Base-by-base conservation (phyloP, 2,329 filamentous ascomycete genomes). In the Amylocarpus encephaloides region DNA sequence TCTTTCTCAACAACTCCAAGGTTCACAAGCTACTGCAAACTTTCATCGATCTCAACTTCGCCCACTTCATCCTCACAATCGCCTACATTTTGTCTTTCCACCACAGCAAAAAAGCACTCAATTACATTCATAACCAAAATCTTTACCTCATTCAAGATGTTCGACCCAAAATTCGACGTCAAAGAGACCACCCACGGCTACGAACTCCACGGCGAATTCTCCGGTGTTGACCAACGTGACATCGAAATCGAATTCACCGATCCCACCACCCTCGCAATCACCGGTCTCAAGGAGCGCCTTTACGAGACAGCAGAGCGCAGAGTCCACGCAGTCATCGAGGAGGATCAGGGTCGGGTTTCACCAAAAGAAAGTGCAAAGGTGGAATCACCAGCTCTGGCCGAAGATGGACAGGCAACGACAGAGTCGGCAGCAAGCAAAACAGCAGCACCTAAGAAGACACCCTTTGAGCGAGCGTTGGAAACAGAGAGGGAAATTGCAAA, bases 131-230 rank as follows among this genome's bases (percentile, higher is more conserved):
- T n/a, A n/a, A n/a, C 38, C 38, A 11, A 13, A 40, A 6, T 12
- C 18, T 16, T 12, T 40, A 40, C 38, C 38, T 16, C 38, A 36
- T 16, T 15, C 40, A 43, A 26, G 11, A 43, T 43, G 40, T 91
- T 89, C 77, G 77, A 79, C 51, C 88, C 88, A 49, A 85, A 82
- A 68, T 92, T 92, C 64, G 87, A 92, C 62, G 76, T 91, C 54
- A 83, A 79, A 66, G 88, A 93, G 71, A 79, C 77, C 12, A 76
- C 77, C 53, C 70, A 79, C 5, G 67, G 72, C 55, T 92, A 89
- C 65, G 83, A 92, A 69, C 82, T 92, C n/a, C 81, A 91, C 62
- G 88, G 87, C 62, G 87, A 92, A 68, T 79, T 92, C 6, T 83
- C 87, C 0, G 88, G 88, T 49, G 74, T 91, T 59, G 78, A 79